Evolutionary conservation across 805 yeast genomes (phyloP).

Genomic region (Metschnikowia drakensbergensis): DNA sequence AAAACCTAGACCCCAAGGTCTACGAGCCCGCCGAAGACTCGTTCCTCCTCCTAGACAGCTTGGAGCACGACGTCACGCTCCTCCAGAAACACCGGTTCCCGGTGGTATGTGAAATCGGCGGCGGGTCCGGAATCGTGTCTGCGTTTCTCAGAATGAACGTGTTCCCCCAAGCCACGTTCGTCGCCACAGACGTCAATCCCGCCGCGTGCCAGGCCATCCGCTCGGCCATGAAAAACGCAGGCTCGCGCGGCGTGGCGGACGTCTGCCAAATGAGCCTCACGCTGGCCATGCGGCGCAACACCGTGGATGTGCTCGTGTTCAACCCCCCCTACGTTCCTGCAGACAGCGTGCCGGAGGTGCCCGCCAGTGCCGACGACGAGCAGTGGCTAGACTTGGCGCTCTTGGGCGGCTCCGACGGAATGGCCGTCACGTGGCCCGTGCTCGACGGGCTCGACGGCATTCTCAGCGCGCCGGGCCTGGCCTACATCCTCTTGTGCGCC

Average conservation of each 20-base stretch:
- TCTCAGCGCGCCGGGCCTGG: conserved; percentile 61
- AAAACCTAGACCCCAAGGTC: conserved; percentile 60
- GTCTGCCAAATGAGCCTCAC: conserved; percentile 56
- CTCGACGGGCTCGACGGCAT: conserved; percentile 50
- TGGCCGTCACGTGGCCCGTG: conserved; percentile 73
- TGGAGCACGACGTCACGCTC: conserved; percentile 45
- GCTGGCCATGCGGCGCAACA: conserved; percentile 39
- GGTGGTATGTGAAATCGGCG: conserved; percentile 76
- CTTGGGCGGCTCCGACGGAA: conserved; percentile 86
- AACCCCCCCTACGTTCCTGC: conserved; percentile 98
- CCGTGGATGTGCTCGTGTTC: conserved; percentile 73
- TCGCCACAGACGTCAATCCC: conserved; percentile 80
- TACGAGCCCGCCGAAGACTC: conserved; percentile 97
- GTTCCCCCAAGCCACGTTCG: conserved; percentile 45
- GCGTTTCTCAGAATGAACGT: conserved; percentile 66
- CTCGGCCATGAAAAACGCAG: conserved; percentile 17
- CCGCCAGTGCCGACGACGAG: conserved; percentile 42
- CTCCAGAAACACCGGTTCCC: conserved; percentile 45
- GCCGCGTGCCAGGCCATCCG: conserved; percentile 56
- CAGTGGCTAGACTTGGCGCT: conserved; percentile 88
- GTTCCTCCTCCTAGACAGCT: conserved; percentile 72
- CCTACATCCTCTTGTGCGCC: conserved; percentile 89
- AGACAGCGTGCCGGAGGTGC: conserved; percentile 62
- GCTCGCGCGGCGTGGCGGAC: conserved; percentile 16
- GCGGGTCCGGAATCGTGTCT: conserved; percentile 88